Base-by-base conservation (phyloP, 805 yeast genomes). In the Candida coleopterorum region DNA sequence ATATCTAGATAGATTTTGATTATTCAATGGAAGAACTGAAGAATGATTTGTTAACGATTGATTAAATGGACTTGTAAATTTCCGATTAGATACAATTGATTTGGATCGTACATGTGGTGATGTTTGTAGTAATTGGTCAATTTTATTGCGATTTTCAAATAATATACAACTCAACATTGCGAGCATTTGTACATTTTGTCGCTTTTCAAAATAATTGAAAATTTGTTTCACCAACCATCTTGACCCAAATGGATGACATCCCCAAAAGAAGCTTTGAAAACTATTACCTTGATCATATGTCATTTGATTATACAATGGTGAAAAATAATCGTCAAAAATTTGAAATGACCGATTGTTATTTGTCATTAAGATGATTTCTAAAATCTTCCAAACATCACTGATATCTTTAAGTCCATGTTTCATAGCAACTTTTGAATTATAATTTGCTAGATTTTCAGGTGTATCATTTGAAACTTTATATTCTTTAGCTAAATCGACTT, bases 151-250 rank as follows among this genome's bases (percentile, higher is more conserved):
- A 46, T 68, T 72, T 49, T 68, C 84, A 49, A 64, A 69, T 39
- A 85, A 58, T 4, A 86, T 69, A 58, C 95, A 85, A 3, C 90
- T 75, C 45, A 88, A 58, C 87, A 85, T 84, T 1, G 95, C 96
- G 17, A 89, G 62, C 95, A 90, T 86, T 55, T 90, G 97, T 18
- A 86, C 59, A 49, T 90, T 82, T 2, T 80, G 77, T 28, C 67
- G 51, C 23, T 49, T 59, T 47, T 81, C 93, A 52, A 80, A 87
- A 47, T 81, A 80, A 1, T 55, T 51, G 50, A 89, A 66, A 26
- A 87, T 63, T 41, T 77, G 75, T 18, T 68, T 68, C 0, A 86
- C 68, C 16, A 86, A 61, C 84, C 86, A 76, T 9, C 68, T 47
- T 26, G 78, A 70, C 1, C 95, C 95, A 53, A 81, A 74, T 0